Evolutionary conservation across 2,329 filamentous ascomycete species (phyloP).

Genomic region (Phoma herbarum): DNA sequence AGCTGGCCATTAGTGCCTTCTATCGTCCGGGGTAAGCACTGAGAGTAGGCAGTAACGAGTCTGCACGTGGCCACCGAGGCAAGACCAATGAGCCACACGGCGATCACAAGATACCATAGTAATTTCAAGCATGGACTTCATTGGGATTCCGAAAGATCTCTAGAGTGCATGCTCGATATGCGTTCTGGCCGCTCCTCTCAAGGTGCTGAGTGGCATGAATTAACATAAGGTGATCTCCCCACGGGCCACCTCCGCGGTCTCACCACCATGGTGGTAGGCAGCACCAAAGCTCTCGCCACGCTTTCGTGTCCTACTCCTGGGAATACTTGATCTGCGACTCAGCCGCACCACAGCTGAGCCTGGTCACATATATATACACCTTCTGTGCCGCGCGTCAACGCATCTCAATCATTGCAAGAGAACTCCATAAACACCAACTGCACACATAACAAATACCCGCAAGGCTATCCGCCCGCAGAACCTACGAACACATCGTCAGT

Average conservation of each 20-base stretch:
- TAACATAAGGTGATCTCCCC: slow-evolving; percentile 16
- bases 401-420: not conserved
- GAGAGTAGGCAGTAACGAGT: not conserved
- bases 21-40: not conserved
- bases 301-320: not conserved
- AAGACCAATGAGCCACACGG: not conserved
- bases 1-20: not conserved
- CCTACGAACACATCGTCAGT: no score
- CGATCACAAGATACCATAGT: not conserved
- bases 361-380: slow-evolving; percentile 3
- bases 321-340: not conserved
- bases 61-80: not conserved
- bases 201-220: slow-evolving; percentile 3
- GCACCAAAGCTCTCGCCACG: slow-evolving; percentile 8
- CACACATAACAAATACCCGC: not conserved
- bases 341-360: slow-evolving; percentile 6
- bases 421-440: not conserved
- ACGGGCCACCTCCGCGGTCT: slow-evolving; percentile 19
- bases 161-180: not conserved
- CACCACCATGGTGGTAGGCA: slow-evolving; percentile 15
- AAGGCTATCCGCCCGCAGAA: not conserved
- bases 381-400: not conserved
- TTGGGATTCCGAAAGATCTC: not conserved
- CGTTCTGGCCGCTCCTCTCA: not conserved
- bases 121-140: not conserved